These are phyloP conservation scores for Bipolaris zeicola DNA, from an alignment of 2,329 filamentous ascomycete genomes.

Conservation along the genomic window DNA sequence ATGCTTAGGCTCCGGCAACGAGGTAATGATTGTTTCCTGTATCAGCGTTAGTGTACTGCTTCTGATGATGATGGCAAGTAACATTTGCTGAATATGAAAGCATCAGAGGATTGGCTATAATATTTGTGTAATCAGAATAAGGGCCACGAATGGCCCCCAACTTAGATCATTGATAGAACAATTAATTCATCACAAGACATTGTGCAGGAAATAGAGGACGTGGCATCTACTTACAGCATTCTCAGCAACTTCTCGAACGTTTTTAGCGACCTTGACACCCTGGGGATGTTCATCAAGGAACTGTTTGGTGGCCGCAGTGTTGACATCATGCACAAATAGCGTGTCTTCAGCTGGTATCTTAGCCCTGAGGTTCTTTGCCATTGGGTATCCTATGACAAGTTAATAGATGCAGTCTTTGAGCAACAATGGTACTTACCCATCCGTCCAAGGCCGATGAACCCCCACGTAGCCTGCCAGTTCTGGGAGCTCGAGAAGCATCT, in stretches of 20 bases:
- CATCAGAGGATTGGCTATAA: conserved; percentile 78
- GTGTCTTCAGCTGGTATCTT: conserved; percentile 69
- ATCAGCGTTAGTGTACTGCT: conserved; percentile 26
- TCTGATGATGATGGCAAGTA: conserved; percentile 7
- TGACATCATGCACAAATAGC: conserved; percentile 69
- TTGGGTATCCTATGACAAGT: conserved; percentile 62
- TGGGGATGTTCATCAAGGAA: conserved; percentile 63
- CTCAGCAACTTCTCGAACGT: conserved; percentile 67
- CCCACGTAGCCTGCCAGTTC: conserved; percentile 53
- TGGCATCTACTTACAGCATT: conserved; percentile 62
- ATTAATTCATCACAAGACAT: conserved; percentile 57
- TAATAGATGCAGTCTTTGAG: conserved; percentile 32
- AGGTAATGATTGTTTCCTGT: conserved; percentile 85
- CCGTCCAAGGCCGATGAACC: conserved; percentile 57
- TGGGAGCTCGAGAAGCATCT: conserved; percentile 53
- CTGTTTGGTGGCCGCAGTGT: conserved; percentile 59
- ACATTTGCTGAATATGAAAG: conserved; percentile 15
- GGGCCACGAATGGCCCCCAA: conserved; percentile 65
- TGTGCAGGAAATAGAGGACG: conserved; percentile 3
- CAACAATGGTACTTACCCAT: conserved; percentile 51
- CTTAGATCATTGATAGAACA: conserved; percentile 72
- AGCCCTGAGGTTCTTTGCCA: conserved; percentile 72
- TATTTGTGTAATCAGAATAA: conserved; percentile 65
- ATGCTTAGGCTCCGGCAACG: conserved; percentile 86
- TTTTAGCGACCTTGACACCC: conserved; percentile 61